Base-by-base conservation (phyloP, 495 filamentous ascomycete species). In the Tetracladium setigerum region DNA sequence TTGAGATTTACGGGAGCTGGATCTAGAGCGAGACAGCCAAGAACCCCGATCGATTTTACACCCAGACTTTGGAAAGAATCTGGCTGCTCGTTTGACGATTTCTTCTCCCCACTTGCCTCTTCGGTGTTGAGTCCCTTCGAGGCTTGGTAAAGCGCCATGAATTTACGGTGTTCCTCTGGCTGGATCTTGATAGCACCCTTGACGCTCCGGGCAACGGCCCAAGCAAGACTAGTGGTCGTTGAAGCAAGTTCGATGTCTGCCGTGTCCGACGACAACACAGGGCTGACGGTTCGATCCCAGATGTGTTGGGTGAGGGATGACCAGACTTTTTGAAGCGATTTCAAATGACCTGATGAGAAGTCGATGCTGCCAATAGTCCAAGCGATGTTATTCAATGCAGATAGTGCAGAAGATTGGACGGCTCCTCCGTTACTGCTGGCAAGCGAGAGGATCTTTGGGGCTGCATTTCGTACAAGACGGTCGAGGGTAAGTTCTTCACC, bases 31-130 rank as follows among this genome's bases (percentile, higher is more conserved):
- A 82, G 62, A 30, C 68, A 68, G 18, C 79, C 79, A 7, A 82
- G 66, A 4, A 80, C 74, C 30, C 79, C 78, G 52, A 83, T 69
- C 49, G 75, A 79, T 60, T 81, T 82, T 31, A 77, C 72, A 11
- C 73, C 68, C 8, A 82, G 66, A 18, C 62, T 56, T 53, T 74
- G 67, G 45, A 78, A 71, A 19, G 72, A 66, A 48, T 78, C 75
- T 13, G 54, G 47, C 8, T 52, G 42, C 14, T 57, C 47, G 7
- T 61, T 57, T 8, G 13, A 13, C 15, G 34, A 13, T 5, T 50
- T 58, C 24, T 46, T 46, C 11, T 57, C 52, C 4, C 32, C 41
- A 12, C 58, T 44, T 13, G 57, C 53, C n/a, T 48, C 38, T 7
- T 39, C 30, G 30, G 44, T 38, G 30, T 46, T 14, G 7, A 68